phyloP scores from a whole-genome alignment of 2,329 filamentous ascomycete genomes.

The Fusarium sp. region DNA sequence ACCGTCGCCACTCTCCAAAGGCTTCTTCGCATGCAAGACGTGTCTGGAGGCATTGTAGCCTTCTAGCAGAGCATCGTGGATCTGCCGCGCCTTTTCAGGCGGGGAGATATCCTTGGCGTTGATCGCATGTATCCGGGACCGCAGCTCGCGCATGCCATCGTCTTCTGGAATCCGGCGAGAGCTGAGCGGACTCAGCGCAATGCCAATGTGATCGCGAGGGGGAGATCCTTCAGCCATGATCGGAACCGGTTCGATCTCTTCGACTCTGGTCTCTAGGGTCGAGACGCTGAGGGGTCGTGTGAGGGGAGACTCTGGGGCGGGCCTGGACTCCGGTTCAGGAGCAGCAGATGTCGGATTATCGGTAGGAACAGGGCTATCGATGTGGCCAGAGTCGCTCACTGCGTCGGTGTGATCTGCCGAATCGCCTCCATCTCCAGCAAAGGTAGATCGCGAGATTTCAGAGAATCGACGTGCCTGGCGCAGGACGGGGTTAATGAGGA shows the following conservation, averaged over 20 bases:
- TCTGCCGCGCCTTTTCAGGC: slow-evolving; percentile 75
- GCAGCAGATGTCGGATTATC: slow-evolving; percentile 15
- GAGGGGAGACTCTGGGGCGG: slow-evolving; percentile 41
- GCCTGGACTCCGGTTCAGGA: slow-evolving; percentile 13
- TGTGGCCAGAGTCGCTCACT: slow-evolving; percentile 34
- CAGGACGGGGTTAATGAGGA: slow-evolving; percentile 74
- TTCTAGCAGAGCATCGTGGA: slow-evolving; percentile 79
- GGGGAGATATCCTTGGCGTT: slow-evolving; percentile 70
- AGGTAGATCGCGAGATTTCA: slow-evolving; percentile 57
- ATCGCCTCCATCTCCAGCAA: slow-evolving; percentile 52
- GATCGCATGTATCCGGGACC: slow-evolving; percentile 76
- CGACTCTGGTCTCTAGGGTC: slow-evolving; percentile 50
- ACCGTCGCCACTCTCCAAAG: slow-evolving; percentile 27
- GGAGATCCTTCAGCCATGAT: slow-evolving; percentile 37
- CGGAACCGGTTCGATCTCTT: slow-evolving; percentile 40
- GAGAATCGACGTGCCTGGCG: slow-evolving; percentile 75
- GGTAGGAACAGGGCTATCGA: slow-evolving; percentile 31
- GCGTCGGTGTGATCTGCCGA: slow-evolving; percentile 36
- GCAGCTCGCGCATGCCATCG: slow-evolving; percentile 79
- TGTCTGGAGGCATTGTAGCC: slow-evolving; percentile 64
- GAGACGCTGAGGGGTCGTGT: slow-evolving; percentile 49
- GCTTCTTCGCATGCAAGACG: slow-evolving; percentile 26
- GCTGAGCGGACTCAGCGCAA: slow-evolving; percentile 46
- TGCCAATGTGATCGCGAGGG: slow-evolving; percentile 50
- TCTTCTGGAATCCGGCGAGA: slow-evolving; percentile 72